phyloP scores from a whole-genome alignment of 345 rosid species.

The Sonneratia alba region DNA sequence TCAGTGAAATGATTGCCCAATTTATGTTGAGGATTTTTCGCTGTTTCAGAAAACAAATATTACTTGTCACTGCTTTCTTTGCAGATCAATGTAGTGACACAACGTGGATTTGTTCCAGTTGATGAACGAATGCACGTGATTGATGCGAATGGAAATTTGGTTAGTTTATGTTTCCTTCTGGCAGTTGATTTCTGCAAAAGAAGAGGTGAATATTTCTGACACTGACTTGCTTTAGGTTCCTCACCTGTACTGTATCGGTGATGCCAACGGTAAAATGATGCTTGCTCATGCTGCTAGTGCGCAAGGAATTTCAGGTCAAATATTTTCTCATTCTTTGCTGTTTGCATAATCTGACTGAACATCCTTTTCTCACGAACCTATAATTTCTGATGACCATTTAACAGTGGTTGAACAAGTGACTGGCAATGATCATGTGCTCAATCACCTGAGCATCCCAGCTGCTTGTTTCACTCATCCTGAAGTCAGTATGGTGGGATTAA shows the following conservation, averaged over 20 bases:
- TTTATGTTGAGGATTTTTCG: background rate
- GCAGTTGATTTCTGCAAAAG: background rate
- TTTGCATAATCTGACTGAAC: background rate
- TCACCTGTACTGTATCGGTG: conserved; percentile 84
- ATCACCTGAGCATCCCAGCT: conserved; percentile 92
- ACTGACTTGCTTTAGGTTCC: conserved; percentile 52
- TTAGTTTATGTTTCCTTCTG: conserved; percentile 16
- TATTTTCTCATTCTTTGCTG: background rate
- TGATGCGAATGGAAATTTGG: conserved; percentile 78
- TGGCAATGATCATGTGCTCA: conserved; percentile 85
- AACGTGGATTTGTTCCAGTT: conserved; percentile 86
- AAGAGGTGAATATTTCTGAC: conserved; percentile 3
- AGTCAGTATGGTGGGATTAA: conserved; percentile 98
- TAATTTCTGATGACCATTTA: conserved; percentile 12
- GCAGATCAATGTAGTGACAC: conserved; percentile 84
- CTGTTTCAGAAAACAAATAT: background rate
- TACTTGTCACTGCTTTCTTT: background rate
- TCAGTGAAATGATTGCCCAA: background rate
- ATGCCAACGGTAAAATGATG: conserved; percentile 98
- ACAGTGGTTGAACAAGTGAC: conserved; percentile 94
- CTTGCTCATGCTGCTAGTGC: conserved; percentile 99
- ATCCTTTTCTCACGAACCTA: background rate
- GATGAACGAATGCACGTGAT: conserved; percentile 83
- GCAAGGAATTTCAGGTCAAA: conserved; percentile 92
- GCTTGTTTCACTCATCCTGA: conserved; percentile 99